Base-by-base conservation (phyloP, 371 early-diverging fungal species). In the Haplosporangium sp. region DNA sequence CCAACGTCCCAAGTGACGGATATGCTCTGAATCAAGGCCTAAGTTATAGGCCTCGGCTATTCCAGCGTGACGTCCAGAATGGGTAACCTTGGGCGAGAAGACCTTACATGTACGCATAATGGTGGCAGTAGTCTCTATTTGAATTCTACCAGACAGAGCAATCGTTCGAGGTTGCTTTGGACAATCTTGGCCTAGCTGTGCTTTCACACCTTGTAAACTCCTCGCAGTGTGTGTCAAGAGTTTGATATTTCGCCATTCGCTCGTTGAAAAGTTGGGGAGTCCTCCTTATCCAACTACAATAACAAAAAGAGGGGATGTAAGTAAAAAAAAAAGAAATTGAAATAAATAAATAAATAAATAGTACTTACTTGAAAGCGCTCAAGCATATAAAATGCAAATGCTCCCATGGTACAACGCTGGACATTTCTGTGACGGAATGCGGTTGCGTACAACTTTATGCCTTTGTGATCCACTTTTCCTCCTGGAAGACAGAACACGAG, bases 341-440 rank as follows among this genome's bases (percentile, higher is more conserved):
- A 53, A 53, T 20, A 53, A 53, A 8, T 6, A 4, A 20, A 4
- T 53, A 27, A 44, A 13, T 20, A 7, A 42, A 40, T 3, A 44
- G 19, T 55, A 27, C 60, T 11, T 64, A 58, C 71, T 64, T 70
- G 20, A 15, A 60, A 72, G 6, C 72, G 65, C 62, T 61, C 72
- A 2, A 65, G 55, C 72, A 65, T 74, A 20, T 69, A 74, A 38
- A 65, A 74, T 42, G 69, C 74, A 61, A 74, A 74, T 38, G 63
- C 74, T 2, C 35, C 61, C n/a, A 74, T 65, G 42, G 69, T 68
- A 52, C 74, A 74, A 17, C 74, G 64, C 27, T 59, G 19, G 42
- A 59, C 59, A 35, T 52, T 65, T 61, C 38, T 58, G 61, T 68
- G 65, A 17, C 74, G 69, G 55, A 42, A 74, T 45, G 65, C 74